Conservation (phyloP, 2,329 filamentous ascomycete genomes). For the Colletotrichum nymphaeae region DNA sequence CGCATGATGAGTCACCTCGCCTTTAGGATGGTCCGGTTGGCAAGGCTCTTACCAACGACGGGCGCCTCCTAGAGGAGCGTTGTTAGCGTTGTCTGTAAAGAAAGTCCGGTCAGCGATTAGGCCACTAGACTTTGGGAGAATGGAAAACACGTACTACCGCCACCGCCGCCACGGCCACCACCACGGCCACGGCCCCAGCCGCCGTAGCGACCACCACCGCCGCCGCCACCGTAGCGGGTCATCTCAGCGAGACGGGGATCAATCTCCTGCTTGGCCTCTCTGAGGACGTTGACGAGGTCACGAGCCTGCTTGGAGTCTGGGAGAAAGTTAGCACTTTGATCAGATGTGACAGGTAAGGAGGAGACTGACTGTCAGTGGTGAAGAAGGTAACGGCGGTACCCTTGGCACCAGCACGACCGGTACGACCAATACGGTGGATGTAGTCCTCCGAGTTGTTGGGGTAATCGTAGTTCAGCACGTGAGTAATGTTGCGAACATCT, state of each 20-base stretch:
- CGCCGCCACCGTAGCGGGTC: conserved; percentile 90
- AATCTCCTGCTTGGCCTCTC: conserved; percentile 97
- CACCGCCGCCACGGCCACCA: conserved; percentile 57
- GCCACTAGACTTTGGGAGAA: conserved; percentile 40
- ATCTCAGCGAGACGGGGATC: conserved; percentile 96
- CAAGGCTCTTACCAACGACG: conserved; percentile 59
- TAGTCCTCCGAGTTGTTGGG: conserved; percentile 99
- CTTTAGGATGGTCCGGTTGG: not conserved
- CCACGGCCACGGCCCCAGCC: conserved; percentile 76
- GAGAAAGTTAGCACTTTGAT: conserved; percentile 48
- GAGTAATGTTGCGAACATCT: conserved; percentile 99
- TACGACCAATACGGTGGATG: conserved; percentile 96
- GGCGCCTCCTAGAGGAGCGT: conserved; percentile 57
- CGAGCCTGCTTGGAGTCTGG: conserved; percentile 92
- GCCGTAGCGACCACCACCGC: conserved; percentile 79
- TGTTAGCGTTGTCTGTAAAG: conserved; percentile 60
- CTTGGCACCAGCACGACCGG: conserved; percentile 91
- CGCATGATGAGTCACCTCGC: conserved; percentile 23
- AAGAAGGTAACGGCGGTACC: conserved; percentile 99
- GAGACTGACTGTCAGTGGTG: conserved; percentile 94
- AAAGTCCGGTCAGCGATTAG: conserved; percentile 40
- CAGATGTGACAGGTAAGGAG: not conserved
- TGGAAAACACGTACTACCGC: conserved; percentile 59
- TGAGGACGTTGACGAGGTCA: conserved; percentile 92
- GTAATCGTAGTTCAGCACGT: conserved; percentile 99